These are phyloP conservation scores for Allantophomopsis lycopodina DNA, from an alignment of 2,329 filamentous ascomycete species.

Conservation along the genomic window DNA sequence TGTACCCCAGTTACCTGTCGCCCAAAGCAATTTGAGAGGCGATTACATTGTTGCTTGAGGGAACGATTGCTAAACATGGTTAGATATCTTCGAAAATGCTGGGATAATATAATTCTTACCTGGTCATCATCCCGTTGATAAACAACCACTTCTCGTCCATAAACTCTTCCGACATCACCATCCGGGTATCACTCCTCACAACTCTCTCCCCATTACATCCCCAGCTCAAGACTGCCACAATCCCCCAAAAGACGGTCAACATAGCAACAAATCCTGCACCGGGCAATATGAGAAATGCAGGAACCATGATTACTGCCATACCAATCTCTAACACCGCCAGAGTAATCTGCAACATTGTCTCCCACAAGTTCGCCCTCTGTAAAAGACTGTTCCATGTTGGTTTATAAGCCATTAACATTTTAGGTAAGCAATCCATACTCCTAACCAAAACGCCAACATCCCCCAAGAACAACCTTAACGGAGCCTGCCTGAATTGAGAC, in stretches of 20 bases:
- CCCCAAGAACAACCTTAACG: constrained; percentile 1
- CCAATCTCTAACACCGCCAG: constrained; percentile 5
- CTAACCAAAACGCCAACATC: constrained; percentile 4
- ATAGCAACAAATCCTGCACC: constrained; percentile 2
- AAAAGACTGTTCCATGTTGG: background rate
- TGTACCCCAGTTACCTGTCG: constrained; percentile 61
- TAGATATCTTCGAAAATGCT: background rate
- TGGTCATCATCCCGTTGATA: constrained; percentile 7
- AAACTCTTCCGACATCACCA: constrained; percentile 1
- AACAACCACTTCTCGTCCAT: constrained; percentile 7
- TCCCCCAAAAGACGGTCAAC: background rate
- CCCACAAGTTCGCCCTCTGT: constrained; percentile 1
- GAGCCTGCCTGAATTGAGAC: constrained; percentile 2
- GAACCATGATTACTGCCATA: constrained; percentile 2
- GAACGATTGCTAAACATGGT: constrained; percentile 34
- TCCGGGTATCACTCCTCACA: background rate
- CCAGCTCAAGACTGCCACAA: constrained; percentile 3
- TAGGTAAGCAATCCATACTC: constrained; percentile 4
- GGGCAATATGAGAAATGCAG: constrained; percentile 5
- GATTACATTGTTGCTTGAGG: constrained; percentile 54
- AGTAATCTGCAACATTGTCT: constrained; percentile 4
- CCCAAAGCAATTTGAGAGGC: constrained; percentile 55
- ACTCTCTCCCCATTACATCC: constrained; percentile 4
- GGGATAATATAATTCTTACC: constrained; percentile 1
- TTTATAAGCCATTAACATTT: background rate